These are phyloP conservation scores for Lachnellula subtilissima DNA, from an alignment of 2,329 filamentous ascomycete species.

Conservation along the genomic window DNA sequence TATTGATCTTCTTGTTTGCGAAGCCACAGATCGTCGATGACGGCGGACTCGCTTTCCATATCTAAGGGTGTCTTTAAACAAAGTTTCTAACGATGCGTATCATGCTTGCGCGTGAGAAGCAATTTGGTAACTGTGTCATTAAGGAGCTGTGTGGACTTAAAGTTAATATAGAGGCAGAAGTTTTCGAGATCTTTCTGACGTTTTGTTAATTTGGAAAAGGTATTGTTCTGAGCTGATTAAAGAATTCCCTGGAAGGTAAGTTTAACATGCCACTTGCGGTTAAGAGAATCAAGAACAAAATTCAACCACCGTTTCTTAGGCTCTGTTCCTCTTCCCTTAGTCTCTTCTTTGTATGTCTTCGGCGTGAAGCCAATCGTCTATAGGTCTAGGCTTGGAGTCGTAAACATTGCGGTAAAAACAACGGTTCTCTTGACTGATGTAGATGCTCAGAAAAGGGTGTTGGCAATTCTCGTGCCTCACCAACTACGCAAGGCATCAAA, in stretches of 20 bases:
- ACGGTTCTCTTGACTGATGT: too few relatives aligned
- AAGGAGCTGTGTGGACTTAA: conserved; percentile 10
- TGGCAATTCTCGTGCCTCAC: too few relatives aligned
- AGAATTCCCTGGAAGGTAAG: conserved; percentile 15
- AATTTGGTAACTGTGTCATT: conserved; percentile 18
- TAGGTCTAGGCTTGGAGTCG: neutral
- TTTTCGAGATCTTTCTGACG: conserved; percentile 13
- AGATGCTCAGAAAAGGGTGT: too few relatives aligned
- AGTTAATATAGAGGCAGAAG: conserved; percentile 19
- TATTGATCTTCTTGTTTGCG: conserved; percentile 15
- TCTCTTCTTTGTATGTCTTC: conserved; percentile 11
- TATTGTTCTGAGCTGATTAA: conserved; percentile 12
- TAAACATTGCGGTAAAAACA: too few relatives aligned
- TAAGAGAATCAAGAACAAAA: conserved; percentile 4
- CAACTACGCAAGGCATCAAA: too few relatives aligned
- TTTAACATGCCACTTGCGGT: conserved; percentile 13
- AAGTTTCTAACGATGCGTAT: conserved; percentile 9
- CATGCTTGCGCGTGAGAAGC: conserved; percentile 4
- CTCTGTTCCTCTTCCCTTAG: conserved; percentile 4
- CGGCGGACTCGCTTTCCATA: conserved; percentile 14
- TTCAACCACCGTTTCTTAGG: conserved; percentile 1
- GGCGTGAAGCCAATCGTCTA: conserved; percentile 4
- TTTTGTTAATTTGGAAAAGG: conserved; percentile 8
- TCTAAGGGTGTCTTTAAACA: conserved; percentile 10
- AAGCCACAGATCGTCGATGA: conserved; percentile 13